phyloP scores from a whole-genome alignment of 2,329 filamentous ascomycete genomes.

The Penicillium corylophilum region DNA sequence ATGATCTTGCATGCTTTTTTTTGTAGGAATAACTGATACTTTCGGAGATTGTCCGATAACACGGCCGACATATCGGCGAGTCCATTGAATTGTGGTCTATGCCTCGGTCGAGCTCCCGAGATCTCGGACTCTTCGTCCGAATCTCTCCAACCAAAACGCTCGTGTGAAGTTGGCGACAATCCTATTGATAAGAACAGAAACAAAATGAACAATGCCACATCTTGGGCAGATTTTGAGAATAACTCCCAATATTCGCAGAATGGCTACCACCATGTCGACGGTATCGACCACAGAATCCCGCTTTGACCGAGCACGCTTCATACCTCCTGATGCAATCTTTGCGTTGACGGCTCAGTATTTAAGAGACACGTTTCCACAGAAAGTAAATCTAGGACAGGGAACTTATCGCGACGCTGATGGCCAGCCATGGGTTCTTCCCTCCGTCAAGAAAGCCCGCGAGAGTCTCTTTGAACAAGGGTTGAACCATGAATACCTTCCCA shows the following conservation, averaged over 20 bases:
- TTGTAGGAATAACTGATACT: not conserved
- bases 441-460: conserved; percentile 23
- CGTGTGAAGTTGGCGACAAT: not conserved
- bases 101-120: not conserved
- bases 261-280: not conserved
- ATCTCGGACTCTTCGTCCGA: not conserved
- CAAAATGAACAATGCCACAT: not conserved
- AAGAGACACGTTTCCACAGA: conserved; percentile 21
- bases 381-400: conserved; percentile 37
- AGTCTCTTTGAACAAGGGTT: conserved; percentile 63
- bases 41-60: not conserved
- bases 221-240: not conserved
- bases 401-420: conserved; percentile 37
- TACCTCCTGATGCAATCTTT: conserved; percentile 24
- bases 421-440: conserved; percentile 37
- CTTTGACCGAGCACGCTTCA: not conserved
- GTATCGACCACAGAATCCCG: not conserved
- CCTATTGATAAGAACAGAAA: not conserved
- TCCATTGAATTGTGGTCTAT: not conserved
- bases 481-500: conserved; percentile 96
- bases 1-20: not conserved
- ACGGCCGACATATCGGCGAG: not conserved
- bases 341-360: conserved; percentile 22
- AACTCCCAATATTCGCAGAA: not conserved
- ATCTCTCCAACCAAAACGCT: not conserved